phyloP scores from a whole-genome alignment of 2,329 filamentous ascomycete species.

The Diatrype stigma region DNA sequence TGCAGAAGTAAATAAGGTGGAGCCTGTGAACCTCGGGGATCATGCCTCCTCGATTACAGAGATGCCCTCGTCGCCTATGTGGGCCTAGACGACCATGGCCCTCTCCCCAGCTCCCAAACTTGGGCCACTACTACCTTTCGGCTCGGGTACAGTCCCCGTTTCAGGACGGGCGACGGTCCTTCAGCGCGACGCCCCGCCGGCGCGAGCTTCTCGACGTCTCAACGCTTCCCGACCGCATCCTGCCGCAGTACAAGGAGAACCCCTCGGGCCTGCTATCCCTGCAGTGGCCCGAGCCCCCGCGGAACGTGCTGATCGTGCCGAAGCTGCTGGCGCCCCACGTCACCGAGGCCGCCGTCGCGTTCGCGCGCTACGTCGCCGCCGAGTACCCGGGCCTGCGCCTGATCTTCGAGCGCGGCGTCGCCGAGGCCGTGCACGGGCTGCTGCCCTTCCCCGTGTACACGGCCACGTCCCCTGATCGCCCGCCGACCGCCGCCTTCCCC shows the following conservation, averaged over 20 bases:
- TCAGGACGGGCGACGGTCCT: conserved; percentile 30
- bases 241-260: conserved; percentile 62
- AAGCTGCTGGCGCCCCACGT: conserved; percentile 55
- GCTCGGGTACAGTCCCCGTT: background rate
- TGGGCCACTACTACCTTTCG: background rate
- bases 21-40: background rate
- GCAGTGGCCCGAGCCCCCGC: conserved; percentile 50
- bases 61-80: background rate
- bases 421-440: conserved; percentile 63
- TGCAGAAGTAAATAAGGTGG: no score
- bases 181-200: conserved; percentile 44
- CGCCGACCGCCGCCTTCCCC: conserved; percentile 48
- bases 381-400: conserved; percentile 80
- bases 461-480: conserved; percentile 32
- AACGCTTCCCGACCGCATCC: conserved; percentile 49
- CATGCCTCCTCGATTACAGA: background rate
- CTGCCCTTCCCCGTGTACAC: conserved; percentile 73
- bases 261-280: conserved; percentile 52
- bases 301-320: conserved; percentile 54
- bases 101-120: background rate
- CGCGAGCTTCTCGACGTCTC: conserved; percentile 47
- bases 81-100: background rate
- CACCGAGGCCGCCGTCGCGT: conserved; percentile 47
- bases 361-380: conserved; percentile 67
- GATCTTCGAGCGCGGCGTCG: conserved; percentile 75